Evolutionary conservation across 2,329 filamentous ascomycete species (phyloP), one percentile per base, ranked within the genome.

Genomic region (Aspergillus sp.): DNA sequence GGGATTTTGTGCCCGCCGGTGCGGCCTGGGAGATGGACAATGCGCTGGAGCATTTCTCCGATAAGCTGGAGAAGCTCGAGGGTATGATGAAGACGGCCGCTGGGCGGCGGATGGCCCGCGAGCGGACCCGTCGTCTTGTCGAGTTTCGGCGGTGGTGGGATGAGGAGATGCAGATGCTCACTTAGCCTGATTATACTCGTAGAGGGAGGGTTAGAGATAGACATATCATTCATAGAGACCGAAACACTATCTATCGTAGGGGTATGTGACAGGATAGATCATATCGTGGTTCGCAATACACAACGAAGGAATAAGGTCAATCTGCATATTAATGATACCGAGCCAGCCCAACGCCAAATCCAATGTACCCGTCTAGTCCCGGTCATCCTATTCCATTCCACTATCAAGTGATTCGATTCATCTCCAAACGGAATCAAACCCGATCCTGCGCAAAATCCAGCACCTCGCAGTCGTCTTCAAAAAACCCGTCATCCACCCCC

Each of bases 391-490:
- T n/a, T 17, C 16, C 17, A 49, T 36, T 49, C n/a, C 38, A 38
- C 7, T 29, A 10, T 29, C 25, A 29, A 29, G 9, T 7, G 7
- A 41, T 49, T 32, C 38, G 43, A 29, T 17, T 20, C 29, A 48
- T 38, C 38, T 25, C 38, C 38, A 25, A 14, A 20, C 7, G 19
- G 17, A 20, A 25, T 9, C 63, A 78, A 42, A 83, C 81, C 42
- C 80, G 71, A 56, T 83, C 80, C 47, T 77, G 74, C 13, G 91
- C 89, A 81, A 94, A 95, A 74, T 96, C 91, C 57, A 96, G 81
- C 52, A 96, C 88, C 69, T 96, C 91, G 61, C 89, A 94, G 67
- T 95, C 91, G 68, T 96, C 90, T 72, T 96, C 91, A 64, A 96
- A 96, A 71, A 96, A 95, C 49, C 84, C 83, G 52, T 89, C 88